These are phyloP conservation scores for Lentinula guzmanii DNA, from an alignment of 768 basidiomycete species.

Conservation along the genomic window DNA sequence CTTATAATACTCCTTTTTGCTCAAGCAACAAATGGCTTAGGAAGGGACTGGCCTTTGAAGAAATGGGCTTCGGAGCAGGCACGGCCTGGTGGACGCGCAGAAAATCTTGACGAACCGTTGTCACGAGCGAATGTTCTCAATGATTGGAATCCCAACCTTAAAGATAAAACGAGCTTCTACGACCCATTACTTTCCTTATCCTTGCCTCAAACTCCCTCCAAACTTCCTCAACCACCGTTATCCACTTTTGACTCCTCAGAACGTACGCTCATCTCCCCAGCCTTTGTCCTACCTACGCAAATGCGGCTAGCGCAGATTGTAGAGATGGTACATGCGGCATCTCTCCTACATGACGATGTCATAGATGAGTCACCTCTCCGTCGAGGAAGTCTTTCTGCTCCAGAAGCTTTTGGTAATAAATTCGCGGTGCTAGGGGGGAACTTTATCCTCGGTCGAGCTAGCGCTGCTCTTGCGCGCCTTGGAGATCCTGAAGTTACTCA, in stretches of 20 bases:
- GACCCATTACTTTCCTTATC: conserved; percentile 32
- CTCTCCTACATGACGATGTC: conserved; percentile 94
- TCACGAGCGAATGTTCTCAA: conserved; percentile 73
- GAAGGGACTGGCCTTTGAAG: conserved; percentile 52
- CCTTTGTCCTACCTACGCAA: conserved; percentile 72
- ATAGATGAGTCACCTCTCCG: conserved; percentile 80
- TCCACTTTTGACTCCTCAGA: conserved; percentile 8
- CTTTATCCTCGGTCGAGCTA: conserved; percentile 84
- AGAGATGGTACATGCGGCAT: conserved; percentile 96
- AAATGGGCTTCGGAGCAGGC: conserved; percentile 46
- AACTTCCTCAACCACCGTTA: conserved; percentile 16
- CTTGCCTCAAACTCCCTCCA: conserved; percentile 23
- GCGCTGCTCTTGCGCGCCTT: conserved; percentile 72
- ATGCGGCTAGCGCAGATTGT: conserved; percentile 88
- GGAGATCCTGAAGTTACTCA: conserved; percentile 85
- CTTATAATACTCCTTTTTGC: conserved; percentile 81
- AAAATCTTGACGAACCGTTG: conserved; percentile 68
- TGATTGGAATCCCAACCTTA: conserved; percentile 83
- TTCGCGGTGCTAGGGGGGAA: conserved; percentile 85
- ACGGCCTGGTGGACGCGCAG: conserved; percentile 40
- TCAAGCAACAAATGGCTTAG: conserved; percentile 87
- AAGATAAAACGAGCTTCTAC: conserved; percentile 55
- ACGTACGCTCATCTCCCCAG: conserved; percentile 15
- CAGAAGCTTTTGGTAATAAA: conserved; percentile 82
- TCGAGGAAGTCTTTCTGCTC: conserved; percentile 72